Evolutionary conservation across 371 early-diverging fungal species (phyloP).

Genomic region (Mucor saturninus): DNA sequence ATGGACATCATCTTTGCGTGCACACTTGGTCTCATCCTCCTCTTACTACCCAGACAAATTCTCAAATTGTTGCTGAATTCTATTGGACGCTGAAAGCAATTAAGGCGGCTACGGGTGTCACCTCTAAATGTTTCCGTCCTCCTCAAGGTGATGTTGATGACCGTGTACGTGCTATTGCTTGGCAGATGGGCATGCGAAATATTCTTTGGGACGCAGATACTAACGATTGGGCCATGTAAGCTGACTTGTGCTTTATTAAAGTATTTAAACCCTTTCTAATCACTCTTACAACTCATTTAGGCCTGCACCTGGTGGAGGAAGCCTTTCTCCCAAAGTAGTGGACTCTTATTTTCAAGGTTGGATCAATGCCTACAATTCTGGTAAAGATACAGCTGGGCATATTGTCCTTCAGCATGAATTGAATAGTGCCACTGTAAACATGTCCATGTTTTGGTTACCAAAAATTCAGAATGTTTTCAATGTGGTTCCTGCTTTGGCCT

Average conservation of each 20-base stretch:
- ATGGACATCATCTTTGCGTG: constrained; percentile 49
- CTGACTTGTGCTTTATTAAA: background rate
- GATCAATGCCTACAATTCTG: constrained; percentile 43
- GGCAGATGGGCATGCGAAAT: constrained; percentile 54
- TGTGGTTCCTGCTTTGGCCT: constrained; percentile 48
- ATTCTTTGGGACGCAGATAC: constrained; percentile 51
- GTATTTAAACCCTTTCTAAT: background rate
- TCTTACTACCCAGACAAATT: constrained; percentile 55
- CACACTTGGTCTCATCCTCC: constrained; percentile 66
- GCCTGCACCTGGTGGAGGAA: constrained; percentile 29
- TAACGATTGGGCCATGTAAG: constrained; percentile 27
- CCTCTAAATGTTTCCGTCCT: constrained; percentile 59
- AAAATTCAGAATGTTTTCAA: constrained; percentile 43
- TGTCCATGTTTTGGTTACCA: constrained; percentile 56
- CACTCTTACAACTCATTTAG: background rate
- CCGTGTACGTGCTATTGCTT: constrained; percentile 55
- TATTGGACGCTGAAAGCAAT: constrained; percentile 56
- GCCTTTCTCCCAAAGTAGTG: constrained; percentile 29
- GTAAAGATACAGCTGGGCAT: constrained; percentile 39
- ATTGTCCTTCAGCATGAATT: constrained; percentile 58
- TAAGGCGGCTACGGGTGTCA: constrained; percentile 59
- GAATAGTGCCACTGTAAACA: constrained; percentile 48
- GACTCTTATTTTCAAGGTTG: constrained; percentile 46
- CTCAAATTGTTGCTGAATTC: constrained; percentile 60
- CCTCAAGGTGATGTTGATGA: constrained; percentile 60